Evolutionary conservation across 176 grass and related monocot genomes (phyloP), one percentile per base, ranked within the genome.

Genomic region (Aegilops sharonensis): DNA sequence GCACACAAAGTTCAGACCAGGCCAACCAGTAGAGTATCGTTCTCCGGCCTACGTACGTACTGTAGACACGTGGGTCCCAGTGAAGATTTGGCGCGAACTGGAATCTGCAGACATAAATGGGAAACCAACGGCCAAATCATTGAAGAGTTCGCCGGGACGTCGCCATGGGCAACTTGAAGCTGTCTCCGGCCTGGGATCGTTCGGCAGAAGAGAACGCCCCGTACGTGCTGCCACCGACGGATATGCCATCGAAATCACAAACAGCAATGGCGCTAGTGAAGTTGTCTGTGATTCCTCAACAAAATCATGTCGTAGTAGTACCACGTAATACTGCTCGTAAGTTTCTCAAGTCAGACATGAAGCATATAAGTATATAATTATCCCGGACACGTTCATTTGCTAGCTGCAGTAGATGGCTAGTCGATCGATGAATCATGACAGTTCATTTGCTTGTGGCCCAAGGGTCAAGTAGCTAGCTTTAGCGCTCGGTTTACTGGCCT

Each of bases 81-180:
- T 50, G 61, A 85, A 37, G 83, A 68, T 32, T 85, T 85, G 31
- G 63, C 64, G 57, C 47, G 43, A 68, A 78, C 63, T 14, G 63
- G 21, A 21, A 20, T 35, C 59, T 36, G 4, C 18, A 5, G 32
- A 39, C 83, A 77, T 77, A 78, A 68, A 85, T 85, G 73, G 71
- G 24, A 85, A 48, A 11, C 61, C 11, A 77, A 78, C 31, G 7
- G 21, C 80, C 30, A 21, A 24, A 82, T 82, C 45, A 56, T 65
- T 70, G 11, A 75, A 31, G 59, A 77, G 72, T 43, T 64, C 20
- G 71, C 63, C 39, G 72, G 60, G 40, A 85, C 83, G 72, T 77
- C 72, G 60, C 83, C 60, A 76, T 85, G 72, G 32, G 60, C 40
- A 25, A 24, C 50, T 66, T 77, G 40, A 77, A 85, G 39, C 25